These are phyloP conservation scores for Tricholomella constricta DNA, from an alignment of 768 basidiomycete genomes.

Conservation along the genomic window DNA sequence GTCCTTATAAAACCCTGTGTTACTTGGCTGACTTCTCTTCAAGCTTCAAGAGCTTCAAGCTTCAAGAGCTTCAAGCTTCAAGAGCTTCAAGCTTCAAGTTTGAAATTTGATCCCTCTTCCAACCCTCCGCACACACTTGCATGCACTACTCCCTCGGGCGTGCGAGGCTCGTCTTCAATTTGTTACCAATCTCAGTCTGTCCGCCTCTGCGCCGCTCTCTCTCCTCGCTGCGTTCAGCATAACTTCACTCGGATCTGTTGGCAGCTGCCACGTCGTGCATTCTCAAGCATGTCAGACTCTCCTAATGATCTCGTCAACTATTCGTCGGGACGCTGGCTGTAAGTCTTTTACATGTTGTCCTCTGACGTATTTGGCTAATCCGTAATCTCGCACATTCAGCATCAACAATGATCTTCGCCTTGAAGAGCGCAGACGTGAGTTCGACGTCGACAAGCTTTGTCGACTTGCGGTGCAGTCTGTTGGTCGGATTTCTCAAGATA, in stretches of 20 bases:
- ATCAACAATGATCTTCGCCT: conserved; percentile 47
- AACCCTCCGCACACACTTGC: background rate
- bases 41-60: no score
- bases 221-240: conserved; percentile 21
- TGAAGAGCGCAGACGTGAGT: conserved; percentile 43
- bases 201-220: background rate
- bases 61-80: no score
- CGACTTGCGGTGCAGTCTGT: conserved; percentile 49
- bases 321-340: conserved; percentile 45
- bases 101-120: background rate
- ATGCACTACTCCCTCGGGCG: no score
- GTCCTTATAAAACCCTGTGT: no score
- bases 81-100: no score
- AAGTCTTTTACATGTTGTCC: conserved; percentile 35
- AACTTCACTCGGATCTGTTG: conserved; percentile 26
- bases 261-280: conserved; percentile 29
- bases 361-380: conserved; percentile 27
- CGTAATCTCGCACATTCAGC: conserved; percentile 31
- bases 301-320: conserved; percentile 40
- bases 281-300: conserved; percentile 26
- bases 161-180: conserved; percentile 23
- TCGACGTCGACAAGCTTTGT: conserved; percentile 38
- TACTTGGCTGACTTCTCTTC: no score
- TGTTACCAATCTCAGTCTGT: conserved; percentile 22
- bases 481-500: conserved; percentile 34